Evolutionary conservation across 2,329 filamentous ascomycete species (phyloP), one percentile per base, ranked within the genome.

Genomic region (Venturia oleaginea): DNA sequence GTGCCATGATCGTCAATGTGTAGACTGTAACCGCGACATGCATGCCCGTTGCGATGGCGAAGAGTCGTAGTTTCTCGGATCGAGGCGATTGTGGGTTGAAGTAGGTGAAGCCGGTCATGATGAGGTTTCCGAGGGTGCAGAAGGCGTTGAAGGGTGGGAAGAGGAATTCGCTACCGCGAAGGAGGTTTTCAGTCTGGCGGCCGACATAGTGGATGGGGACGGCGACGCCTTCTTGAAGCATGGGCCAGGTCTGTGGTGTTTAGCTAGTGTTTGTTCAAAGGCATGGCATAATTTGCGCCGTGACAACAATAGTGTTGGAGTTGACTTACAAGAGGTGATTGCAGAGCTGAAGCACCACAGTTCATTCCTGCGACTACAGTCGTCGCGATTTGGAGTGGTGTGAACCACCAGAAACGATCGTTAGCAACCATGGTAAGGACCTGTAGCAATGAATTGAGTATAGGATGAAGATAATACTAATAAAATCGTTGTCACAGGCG

Each of bases 1-100:
- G 59, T n/a, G 59, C 59, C 59, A 61, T 61, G n/a, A 61, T 13
- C 5, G 27, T 46, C n/a, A 61, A 46, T 27, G 59, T 61, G 59
- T 61, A 61, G 2, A 46, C 37, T 17, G 59, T 61, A 3, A 46
- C 27, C 4, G 22, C 59, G 42, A 61, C 24, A n/a, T 61, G 59
- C 34, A 61, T 17, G 37, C 37, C 59, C 2, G 34, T 22, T 27
- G 59, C 59, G 7, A 61, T 27, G 15, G 59, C 59, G n/a, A 46
- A 42, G 11, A 61, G 27, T 24, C 10, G 27, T 8, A 61, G 42
- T 24, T 61, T 61, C 2, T 61, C 59, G 19, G 37, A 42, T 24
- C 59, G 37, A 22, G 59, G 59, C n/a, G 59, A 40, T 61, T 27
- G 22, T 17, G 59, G 59, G 34, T 61, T 40, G 59, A 17, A 61